A percentile compares a stretch with the other conserved stretches of the same genome.
Evolutionary conservation across 2,329 filamentous ascomycete genomes (phyloP).

Genomic region (Falciphora oryzae): DNA sequence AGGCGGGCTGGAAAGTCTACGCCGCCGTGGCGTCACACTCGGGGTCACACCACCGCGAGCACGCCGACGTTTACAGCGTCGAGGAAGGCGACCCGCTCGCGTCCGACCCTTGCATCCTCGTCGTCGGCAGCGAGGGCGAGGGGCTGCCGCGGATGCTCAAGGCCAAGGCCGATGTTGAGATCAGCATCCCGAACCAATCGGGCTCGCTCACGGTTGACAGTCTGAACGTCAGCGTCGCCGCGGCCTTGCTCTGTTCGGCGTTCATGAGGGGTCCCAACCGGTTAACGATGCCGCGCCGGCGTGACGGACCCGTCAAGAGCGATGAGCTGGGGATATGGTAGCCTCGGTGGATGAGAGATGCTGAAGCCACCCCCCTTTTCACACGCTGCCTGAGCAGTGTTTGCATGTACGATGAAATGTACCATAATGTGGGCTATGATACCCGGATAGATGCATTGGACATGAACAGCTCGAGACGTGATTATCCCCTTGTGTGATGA

Average conservation of each 20-base stretch:
- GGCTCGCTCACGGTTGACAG: conserved; percentile 66
- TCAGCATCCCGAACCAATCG: conserved; percentile 57
- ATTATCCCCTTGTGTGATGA: not conserved
- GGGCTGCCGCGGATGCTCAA: conserved; percentile 63
- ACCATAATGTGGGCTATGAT: not conserved
- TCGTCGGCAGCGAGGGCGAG: conserved; percentile 77
- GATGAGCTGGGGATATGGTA: conserved; percentile 14
- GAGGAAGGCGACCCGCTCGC: conserved; percentile 47
- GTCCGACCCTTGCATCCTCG: conserved; percentile 64
- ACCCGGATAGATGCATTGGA: not conserved
- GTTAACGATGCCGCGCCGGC: conserved; percentile 2
- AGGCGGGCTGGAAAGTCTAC: conserved; percentile 76
- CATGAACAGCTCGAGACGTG: not conserved
- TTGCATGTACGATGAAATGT: not conserved
- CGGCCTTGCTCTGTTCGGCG: conserved; percentile 66
- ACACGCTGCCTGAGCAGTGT: not conserved
- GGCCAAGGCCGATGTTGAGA: conserved; percentile 57
- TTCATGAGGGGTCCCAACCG: conserved; percentile 48
- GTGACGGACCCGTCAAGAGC: not conserved
- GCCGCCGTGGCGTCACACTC: conserved; percentile 57
- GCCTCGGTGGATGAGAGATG: conserved; percentile 15
- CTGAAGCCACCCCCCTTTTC: not conserved
- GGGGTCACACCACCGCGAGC: conserved; percentile 31
- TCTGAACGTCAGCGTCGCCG: conserved; percentile 87
- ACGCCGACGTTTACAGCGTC: conserved; percentile 44